Base-by-base conservation (phyloP, 345 rosid species). In the Rhodamnia rubescens region DNA sequence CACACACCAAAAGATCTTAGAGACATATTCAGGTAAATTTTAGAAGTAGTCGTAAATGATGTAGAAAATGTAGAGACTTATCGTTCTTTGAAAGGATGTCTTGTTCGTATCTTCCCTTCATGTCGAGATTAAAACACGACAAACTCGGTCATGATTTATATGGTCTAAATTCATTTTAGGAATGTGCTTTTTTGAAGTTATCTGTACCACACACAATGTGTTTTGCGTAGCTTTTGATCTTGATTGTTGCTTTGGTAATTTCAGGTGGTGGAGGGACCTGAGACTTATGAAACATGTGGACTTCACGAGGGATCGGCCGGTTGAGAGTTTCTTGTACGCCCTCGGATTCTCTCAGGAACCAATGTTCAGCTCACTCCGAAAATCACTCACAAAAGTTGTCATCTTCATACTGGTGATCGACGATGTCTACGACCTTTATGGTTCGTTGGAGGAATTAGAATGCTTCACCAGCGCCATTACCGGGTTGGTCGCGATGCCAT, bases 231-330 rank as follows among this genome's bases (percentile, higher is more conserved):
- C 42, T 32, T 36, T 69, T 36, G 78, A 56, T 36, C 8, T 29
- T 21, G 81, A 69, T 22, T 51, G 5, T 24, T 53, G 15, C 40
- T 81, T 27, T 24, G 54, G 59, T 11, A 64, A 11, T 57, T 53
- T 55, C 61, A 91, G 95, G 86, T 93, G 96, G 96, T 92, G 94
- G 96, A 87, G 84, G 81, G 89, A 88, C 83, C 82, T 90, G 54
- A 89, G 87, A 22, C 74, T 92, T 24, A 88, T 88, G 22, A 87
- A 93, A 53, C 84, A 83, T 4, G 49, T 93, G 27, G 84, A 83
- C 47, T 93, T 93, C 58, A 69, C 92, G 1, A 90, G 94, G 87
- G 93, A 91, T 85, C 86, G 93, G 50, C 81, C 90, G 74, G 94
- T 90, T 0, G 93, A 93, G 81, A 85, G 94, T 51, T 93, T 90